These are phyloP conservation scores for Carnegiea gigantea DNA, from an alignment of 179 eudicot genomes.

Conservation along the genomic window DNA sequence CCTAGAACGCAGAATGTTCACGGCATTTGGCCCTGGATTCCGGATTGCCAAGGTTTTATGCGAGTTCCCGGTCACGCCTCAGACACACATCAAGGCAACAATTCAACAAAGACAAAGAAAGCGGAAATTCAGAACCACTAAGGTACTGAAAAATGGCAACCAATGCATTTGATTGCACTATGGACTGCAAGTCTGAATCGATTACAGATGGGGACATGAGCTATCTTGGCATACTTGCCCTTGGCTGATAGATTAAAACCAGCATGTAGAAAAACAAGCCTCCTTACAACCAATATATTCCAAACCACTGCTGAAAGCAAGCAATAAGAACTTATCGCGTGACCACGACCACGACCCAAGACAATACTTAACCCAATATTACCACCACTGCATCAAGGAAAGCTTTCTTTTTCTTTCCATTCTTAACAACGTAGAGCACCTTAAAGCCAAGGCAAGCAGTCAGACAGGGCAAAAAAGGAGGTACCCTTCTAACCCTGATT, in stretches of 20 bases:
- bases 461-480: slow-evolving; percentile 17
- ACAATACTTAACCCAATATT: slow-evolving; percentile 16
- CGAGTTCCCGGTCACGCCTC: too few species aligned
- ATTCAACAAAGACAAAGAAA: too few species aligned
- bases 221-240: slow-evolving; percentile 21
- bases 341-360: slow-evolving; percentile 25
- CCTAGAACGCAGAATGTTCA: too few species aligned
- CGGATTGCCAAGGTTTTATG: too few species aligned
- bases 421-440: slow-evolving; percentile 22
- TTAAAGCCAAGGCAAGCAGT: slow-evolving; percentile 39
- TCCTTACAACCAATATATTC: slow-evolving; percentile 14
- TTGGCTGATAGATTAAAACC: slow-evolving; percentile 23
- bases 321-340: slow-evolving; percentile 18
- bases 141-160: neutral
- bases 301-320: slow-evolving; percentile 16
- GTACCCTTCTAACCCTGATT: slow-evolving; percentile 30
- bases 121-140: too few species aligned
- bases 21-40: too few species aligned
- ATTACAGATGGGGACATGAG: slow-evolving; percentile 20
- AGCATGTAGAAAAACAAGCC: slow-evolving; percentile 26
- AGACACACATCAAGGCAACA: too few species aligned
- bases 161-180: slow-evolving; percentile 19
- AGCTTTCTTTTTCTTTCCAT: slow-evolving; percentile 24
- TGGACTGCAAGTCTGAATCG: slow-evolving; percentile 18
- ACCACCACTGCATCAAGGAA: slow-evolving; percentile 30